Evolutionary conservation across 2,329 filamentous ascomycete species (phyloP), one percentile per base, ranked within the genome.

Genomic region (Elsinoe ampelina): DNA sequence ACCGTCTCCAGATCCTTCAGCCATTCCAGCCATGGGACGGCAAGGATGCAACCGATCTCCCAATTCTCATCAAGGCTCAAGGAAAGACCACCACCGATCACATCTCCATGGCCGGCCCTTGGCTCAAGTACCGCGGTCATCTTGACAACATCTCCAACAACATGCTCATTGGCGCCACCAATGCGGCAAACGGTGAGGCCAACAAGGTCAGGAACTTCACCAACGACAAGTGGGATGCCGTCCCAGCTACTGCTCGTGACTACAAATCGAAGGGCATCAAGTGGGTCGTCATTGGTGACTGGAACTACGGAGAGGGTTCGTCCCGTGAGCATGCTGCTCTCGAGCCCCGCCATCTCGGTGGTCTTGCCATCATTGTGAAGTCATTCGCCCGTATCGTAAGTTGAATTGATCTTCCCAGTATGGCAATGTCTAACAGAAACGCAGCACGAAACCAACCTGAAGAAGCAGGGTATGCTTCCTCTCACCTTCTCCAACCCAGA

Each of bases 401-500:
- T 54, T 34, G 12, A 32, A 26, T 36, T 54, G 17, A 30, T 45
- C 17, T 34, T 26, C 42, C 8, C 3, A 5, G 13, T 6, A 43
- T 54, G 39, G 58, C 57, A 63, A 41, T 48, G 55, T 47, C 39
- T 52, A 55, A 58, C 57, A 30, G n/a, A 26, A 32, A 30, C 51
- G 55, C 60, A 77, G 75, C 93, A 98, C 82, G 93, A 98, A 82
- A 98, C 93, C 80, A 98, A 98, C 84, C 78, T 98, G 80, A 98
- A 98, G 89, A 98, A 98, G 86, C 93, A 98, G 84, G 93, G 93
- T 77, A 96, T 98, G 92, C 87, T 98, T 77, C 93, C 93, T 68
- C 82, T 98, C 63, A 97, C 91, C 67, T 98, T 98, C 78, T 76
- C 83, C 58, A 85, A 97, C 71, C 92, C 92, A 58, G 92, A 86